These are phyloP conservation scores for Arthrobotrys sphaeroides DNA, from an alignment of 2,329 filamentous ascomycete genomes.

Conservation along the genomic window DNA sequence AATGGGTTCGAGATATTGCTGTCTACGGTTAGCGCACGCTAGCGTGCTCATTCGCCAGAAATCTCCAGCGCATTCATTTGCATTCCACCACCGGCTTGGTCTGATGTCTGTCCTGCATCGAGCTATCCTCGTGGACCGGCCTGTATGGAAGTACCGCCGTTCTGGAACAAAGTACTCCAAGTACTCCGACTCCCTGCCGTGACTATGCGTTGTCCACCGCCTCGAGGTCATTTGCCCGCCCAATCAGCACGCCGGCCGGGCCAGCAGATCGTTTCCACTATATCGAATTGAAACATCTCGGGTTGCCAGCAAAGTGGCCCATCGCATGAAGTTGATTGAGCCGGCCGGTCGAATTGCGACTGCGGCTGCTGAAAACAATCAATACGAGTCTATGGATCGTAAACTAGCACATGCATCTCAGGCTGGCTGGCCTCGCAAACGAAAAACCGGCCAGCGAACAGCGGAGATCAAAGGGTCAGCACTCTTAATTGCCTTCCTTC, in stretches of 20 bases:
- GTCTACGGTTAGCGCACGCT: constrained; percentile 28
- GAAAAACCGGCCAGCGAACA: constrained; percentile 12
- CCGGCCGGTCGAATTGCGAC: constrained; percentile 22
- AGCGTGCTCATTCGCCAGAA: constrained; percentile 47
- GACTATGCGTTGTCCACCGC: constrained; percentile 44
- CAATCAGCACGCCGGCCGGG: constrained; percentile 32
- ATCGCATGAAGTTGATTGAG: constrained; percentile 47
- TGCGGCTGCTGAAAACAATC: constrained; percentile 29
- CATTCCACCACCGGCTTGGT: constrained; percentile 33
- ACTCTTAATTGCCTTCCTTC: constrained; percentile 33
- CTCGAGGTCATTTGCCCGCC: constrained; percentile 28
- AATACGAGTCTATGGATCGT: constrained; percentile 8
- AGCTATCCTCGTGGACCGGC: constrained; percentile 43
- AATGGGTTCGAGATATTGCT: constrained; percentile 49
- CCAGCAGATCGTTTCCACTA: constrained; percentile 39
- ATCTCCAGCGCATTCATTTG: constrained; percentile 38
- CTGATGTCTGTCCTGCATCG: constrained; percentile 43
- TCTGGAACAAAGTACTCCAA: constrained; percentile 26
- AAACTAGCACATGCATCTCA: constrained; percentile 24
- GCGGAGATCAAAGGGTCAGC: constrained; percentile 40
- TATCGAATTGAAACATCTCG: constrained; percentile 47
- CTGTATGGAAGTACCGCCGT: constrained; percentile 49
- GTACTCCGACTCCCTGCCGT: constrained; percentile 18
- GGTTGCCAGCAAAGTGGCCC: constrained; percentile 44
- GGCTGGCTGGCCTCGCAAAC: background rate